These are phyloP conservation scores for Corymbia calophylla DNA, from an alignment of 441 rosid genomes.

Conservation along the genomic window DNA sequence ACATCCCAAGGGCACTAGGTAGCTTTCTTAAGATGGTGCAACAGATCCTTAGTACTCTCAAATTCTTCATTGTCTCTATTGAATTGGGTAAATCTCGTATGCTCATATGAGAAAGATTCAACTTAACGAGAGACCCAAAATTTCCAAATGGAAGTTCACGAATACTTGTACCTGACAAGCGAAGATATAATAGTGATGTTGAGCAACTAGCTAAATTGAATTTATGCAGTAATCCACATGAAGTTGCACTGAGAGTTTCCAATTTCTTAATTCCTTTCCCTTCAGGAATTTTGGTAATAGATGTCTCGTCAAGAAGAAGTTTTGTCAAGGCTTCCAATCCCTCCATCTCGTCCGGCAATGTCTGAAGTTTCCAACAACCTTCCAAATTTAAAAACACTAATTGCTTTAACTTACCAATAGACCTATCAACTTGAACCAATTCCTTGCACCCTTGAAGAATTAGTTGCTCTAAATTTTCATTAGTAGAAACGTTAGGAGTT, in stretches of 20 bases:
- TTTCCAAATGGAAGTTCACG: background rate
- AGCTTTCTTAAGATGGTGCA: background rate
- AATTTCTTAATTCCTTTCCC: background rate
- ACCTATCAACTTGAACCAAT: background rate
- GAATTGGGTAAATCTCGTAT: background rate
- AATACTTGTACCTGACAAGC: background rate
- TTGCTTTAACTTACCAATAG: background rate
- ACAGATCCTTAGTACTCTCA: background rate
- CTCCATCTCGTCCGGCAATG: background rate
- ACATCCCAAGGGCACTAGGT: background rate
- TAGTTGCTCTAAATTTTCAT: background rate
- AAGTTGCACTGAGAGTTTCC: background rate
- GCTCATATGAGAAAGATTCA: background rate
- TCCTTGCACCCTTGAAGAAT: background rate
- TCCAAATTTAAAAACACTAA: background rate
- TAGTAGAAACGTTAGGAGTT: background rate
- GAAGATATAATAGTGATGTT: too few species aligned
- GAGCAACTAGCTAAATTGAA: background rate
- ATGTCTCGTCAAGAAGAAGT: background rate
- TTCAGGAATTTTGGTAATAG: background rate
- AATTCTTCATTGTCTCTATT: background rate
- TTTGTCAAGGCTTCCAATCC: background rate
- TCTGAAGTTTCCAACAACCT: fast-evolving
- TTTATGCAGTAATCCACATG: background rate
- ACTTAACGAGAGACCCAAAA: background rate